phyloP scores from a whole-genome alignment of 495 filamentous ascomycete species.

The Penicillium lagena region DNA sequence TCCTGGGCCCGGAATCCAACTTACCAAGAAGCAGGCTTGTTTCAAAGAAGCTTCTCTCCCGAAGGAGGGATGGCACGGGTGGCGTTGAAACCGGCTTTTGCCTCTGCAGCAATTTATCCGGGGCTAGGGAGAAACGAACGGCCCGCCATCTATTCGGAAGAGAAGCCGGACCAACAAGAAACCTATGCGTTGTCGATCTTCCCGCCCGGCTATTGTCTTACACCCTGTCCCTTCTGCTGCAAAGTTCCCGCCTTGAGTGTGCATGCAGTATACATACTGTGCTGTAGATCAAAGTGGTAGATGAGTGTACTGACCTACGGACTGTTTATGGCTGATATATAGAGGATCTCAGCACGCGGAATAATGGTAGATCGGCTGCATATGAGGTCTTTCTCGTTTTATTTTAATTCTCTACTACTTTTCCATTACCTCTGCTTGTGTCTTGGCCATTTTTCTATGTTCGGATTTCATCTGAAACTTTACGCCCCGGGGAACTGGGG shows the following conservation, averaged over 20 bases:
- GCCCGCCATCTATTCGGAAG: not conserved
- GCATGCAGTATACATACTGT: too few species aligned
- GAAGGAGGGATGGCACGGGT: constrained; percentile 15
- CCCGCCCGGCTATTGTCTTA: too few species aligned
- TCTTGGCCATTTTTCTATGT: not conserved
- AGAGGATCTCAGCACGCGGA: not conserved
- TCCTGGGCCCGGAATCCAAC: not conserved
- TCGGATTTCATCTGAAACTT: not conserved
- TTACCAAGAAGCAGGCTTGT: constrained; percentile 7
- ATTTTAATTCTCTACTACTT: not conserved
- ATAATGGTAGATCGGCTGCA: constrained; percentile 6
- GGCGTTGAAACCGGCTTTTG: constrained; percentile 15
- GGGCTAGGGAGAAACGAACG: not conserved
- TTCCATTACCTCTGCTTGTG: too few species aligned
- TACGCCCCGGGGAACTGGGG: constrained; percentile 55
- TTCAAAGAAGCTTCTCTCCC: constrained; percentile 22
- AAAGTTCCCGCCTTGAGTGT: too few species aligned
- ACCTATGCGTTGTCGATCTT: too few species aligned
- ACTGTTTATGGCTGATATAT: not conserved
- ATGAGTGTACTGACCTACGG: not conserved
- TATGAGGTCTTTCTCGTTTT: constrained; percentile 4
- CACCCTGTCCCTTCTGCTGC: too few species aligned
- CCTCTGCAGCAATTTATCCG: not conserved
- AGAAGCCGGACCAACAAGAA: not conserved
- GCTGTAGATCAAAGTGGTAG: too few species aligned